Conservation (phyloP, 2,329 filamentous ascomycete species). For the Proliferodiscus dingleyae region DNA sequence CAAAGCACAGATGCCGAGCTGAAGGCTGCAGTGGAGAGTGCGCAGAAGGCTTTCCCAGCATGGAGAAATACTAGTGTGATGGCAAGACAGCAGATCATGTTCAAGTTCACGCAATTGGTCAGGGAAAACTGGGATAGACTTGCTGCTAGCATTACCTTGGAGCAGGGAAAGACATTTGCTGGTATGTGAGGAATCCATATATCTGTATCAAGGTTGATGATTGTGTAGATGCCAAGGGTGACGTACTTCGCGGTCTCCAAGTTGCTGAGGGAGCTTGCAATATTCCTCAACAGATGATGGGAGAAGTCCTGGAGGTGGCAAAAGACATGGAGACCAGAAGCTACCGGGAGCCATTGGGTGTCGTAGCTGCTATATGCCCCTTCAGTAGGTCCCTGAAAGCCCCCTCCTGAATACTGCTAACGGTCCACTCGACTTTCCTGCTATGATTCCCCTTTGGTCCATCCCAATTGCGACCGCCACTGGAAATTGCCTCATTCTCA, state of each 20-base stretch:
- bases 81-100: constrained; percentile 78
- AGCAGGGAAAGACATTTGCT: constrained; percentile 84
- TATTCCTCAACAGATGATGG: constrained; percentile 76
- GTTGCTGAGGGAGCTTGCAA: constrained; percentile 79
- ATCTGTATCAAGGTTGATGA: not conserved
- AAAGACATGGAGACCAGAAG: constrained; percentile 87
- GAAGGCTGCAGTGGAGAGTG: constrained; percentile 68
- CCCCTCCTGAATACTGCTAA: constrained; percentile 10
- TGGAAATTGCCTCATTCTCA: constrained; percentile 78
- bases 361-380: constrained; percentile 79
- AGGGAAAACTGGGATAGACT: constrained; percentile 80
- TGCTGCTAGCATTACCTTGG: constrained; percentile 78
- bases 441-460: constrained; percentile 90
- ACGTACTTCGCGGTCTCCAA: constrained; percentile 77
- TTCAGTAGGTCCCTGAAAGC: constrained; percentile 57
- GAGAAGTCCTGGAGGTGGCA: constrained; percentile 77
- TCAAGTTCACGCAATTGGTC: constrained; percentile 76
- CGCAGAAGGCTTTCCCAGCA: constrained; percentile 67
- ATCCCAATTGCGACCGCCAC: constrained; percentile 81
- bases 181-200: constrained; percentile 17
- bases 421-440: constrained; percentile 64
- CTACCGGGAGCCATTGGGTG: constrained; percentile 76
- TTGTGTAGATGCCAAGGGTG: constrained; percentile 63
- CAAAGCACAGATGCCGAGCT: constrained; percentile 77
- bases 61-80: constrained; percentile 72